Evolutionary conservation across 768 basidiomycete species (phyloP).

Genomic region (Amyloporia xantha): DNA sequence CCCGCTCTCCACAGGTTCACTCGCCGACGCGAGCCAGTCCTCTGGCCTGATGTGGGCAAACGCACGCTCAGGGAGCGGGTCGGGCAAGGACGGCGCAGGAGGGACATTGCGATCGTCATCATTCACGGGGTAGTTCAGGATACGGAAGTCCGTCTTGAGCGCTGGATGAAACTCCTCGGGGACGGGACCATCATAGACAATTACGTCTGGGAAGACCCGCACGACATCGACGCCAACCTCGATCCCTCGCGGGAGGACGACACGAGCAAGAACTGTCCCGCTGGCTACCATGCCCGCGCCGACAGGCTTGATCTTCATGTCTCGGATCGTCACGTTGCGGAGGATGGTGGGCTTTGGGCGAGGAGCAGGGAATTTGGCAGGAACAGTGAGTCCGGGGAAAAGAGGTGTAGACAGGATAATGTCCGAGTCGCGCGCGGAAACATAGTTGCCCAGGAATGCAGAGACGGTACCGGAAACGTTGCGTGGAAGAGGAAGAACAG

Average conservation of each 20-base stretch:
- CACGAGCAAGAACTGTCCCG: conserved; percentile 56
- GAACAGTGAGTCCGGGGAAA: conserved; percentile 39
- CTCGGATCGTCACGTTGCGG: conserved; percentile 62
- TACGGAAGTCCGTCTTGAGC: neutral
- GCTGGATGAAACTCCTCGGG: conserved; percentile 25
- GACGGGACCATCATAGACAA: conserved; percentile 71
- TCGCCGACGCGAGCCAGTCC: conserved; percentile 52
- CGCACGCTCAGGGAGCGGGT: conserved; percentile 63
- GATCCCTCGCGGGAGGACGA: conserved; percentile 67
- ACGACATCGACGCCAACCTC: conserved; percentile 56
- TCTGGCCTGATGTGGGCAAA: conserved; percentile 72
- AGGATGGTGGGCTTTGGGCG: conserved; percentile 58
- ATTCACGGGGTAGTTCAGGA: conserved; percentile 1
- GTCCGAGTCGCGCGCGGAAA: conserved; percentile 49
- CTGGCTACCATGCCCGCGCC: conserved; percentile 52
- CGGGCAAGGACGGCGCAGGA: conserved; percentile 46
- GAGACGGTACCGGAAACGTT: conserved; percentile 38
- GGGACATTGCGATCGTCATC: conserved; percentile 24
- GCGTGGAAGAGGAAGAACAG: conserved; percentile 42
- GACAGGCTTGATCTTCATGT: conserved; percentile 63
- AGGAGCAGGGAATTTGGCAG: conserved; percentile 59
- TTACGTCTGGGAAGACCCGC: conserved; percentile 65
- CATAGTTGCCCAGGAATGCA: conserved; percentile 55
- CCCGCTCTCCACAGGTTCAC: conserved; percentile 32
- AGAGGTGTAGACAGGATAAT: conserved; percentile 54